Base-by-base conservation (phyloP, 352 stramenopile species). In the Phytophthora multivora region DNA sequence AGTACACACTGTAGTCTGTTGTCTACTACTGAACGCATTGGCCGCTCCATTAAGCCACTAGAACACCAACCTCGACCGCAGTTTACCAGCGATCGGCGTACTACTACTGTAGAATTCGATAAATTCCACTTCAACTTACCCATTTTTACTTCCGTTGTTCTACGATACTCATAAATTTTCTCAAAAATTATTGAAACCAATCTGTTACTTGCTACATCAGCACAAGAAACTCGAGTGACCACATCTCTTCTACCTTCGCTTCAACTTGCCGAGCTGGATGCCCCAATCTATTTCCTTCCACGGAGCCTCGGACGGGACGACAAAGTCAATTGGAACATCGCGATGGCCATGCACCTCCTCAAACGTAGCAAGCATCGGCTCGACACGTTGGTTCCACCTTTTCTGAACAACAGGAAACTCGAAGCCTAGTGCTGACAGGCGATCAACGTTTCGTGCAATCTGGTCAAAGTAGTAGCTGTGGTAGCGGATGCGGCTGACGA, bases 1-100 rank as follows among this genome's bases (percentile, higher is more conserved):
- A 69, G 40, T 75, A 73, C 33, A 75, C 63, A 11, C 43, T 74
- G 23, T 74, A 74, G 58, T 53, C 26, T 31, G 60, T 45, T 51
- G 9, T 33, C 28, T 33, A 33, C 28, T 12, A 33, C 8, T 33
- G 28, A 12, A 33, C 8, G 23, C 15, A 39, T 16, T 18, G 9
- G 7, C 6, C 26, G 6, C 23, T 5, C 26, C 18, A 31, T 31
- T 26, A 25, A 35, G 13, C 21, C 19, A 42, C 28, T 41, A 55
- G 45, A 51, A n/a, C 23, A 33, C 21, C 30, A 40, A 64, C 31
- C 40, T 66, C 41, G 58, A 60, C 41, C 30, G 25, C 33, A 42
- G n/a, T 21, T 0, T 13, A 33, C 10, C 11, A 33, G 16, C n/a
- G 39, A 23, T 40, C 23, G 49, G 6, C 48, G 49, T 65, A 62